phyloP scores from a whole-genome alignment of 176 grass and related monocot species.

The Carex kokanica region DNA sequence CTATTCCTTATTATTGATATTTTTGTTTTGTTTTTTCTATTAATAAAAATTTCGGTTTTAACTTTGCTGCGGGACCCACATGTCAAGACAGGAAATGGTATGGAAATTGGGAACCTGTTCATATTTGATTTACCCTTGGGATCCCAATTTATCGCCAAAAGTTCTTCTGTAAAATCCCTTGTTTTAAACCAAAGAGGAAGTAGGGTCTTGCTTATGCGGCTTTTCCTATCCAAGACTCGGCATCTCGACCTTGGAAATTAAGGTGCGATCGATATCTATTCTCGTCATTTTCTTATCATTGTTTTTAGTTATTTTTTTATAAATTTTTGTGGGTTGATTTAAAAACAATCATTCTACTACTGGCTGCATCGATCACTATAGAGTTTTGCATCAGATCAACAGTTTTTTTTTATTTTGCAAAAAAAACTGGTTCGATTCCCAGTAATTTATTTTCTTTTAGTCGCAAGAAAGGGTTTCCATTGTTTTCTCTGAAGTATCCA shows the following conservation, averaged over 20 bases:
- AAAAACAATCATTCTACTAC: neutral
- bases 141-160: neutral
- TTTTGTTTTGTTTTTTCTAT: too few relatives aligned
- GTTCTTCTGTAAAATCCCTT: neutral
- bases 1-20: too few relatives aligned
- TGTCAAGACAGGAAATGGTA: neutral
- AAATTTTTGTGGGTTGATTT: neutral
- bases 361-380: neutral
- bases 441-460: neutral
- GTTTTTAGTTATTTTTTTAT: neutral
- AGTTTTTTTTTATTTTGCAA: neutral
- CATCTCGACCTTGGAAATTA: neutral
- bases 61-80: neutral
- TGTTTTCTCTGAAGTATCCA: neutral
- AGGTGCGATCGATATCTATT: neutral
- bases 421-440: neutral
- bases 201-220: neutral
- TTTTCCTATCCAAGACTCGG: neutral
- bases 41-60: neutral
- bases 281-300: neutral
- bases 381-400: neutral
- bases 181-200: neutral
- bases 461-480: neutral
- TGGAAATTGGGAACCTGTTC: neutral
- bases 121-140: neutral